Evolutionary conservation across 2,329 filamentous ascomycete genomes (phyloP).

Genomic region (Parastagonospora avenae): DNA sequence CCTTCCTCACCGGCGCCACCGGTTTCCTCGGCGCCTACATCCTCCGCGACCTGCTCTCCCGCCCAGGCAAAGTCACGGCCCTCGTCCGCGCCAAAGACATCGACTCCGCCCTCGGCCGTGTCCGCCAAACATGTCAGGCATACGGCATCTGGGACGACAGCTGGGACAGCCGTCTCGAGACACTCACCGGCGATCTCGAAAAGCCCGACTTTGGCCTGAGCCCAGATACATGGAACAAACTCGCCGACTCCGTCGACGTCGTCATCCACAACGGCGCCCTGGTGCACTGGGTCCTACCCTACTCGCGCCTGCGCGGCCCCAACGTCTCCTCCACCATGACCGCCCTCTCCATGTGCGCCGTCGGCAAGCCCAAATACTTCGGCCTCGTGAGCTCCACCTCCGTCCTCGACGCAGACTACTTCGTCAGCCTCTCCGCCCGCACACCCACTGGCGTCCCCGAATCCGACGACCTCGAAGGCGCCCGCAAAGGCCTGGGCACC

Average conservation of each 20-base stretch:
- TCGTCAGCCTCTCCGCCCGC: constrained; percentile 72
- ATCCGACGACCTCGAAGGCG: constrained; percentile 77
- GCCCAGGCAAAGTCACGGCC: constrained; percentile 70
- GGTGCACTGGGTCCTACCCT: constrained; percentile 82
- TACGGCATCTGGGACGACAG: constrained; percentile 79
- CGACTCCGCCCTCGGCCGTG: constrained; percentile 65
- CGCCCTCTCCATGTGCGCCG: constrained; percentile 74
- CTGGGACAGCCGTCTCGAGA: constrained; percentile 69
- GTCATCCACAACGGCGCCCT: constrained; percentile 74
- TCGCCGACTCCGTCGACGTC: constrained; percentile 70
- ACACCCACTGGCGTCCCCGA: constrained; percentile 70
- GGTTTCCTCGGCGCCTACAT: constrained; percentile 88
- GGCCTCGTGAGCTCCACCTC: constrained; percentile 83
- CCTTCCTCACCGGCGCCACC: constrained; percentile 87
- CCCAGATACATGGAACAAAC: constrained; percentile 65
- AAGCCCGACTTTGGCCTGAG: constrained; percentile 76
- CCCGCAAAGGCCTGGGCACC: constrained; percentile 75
- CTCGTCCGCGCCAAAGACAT: constrained; percentile 74
- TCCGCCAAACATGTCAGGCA: constrained; percentile 70
- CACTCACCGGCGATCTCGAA: constrained; percentile 74
- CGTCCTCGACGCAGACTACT: constrained; percentile 81
- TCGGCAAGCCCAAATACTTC: constrained; percentile 78
- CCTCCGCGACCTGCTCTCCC: constrained; percentile 72
- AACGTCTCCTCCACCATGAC: constrained; percentile 87
- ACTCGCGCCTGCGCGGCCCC: constrained; percentile 70